phyloP scores from a whole-genome alignment of 495 filamentous ascomycete genomes.

The Elaphomyces granulatus region DNA sequence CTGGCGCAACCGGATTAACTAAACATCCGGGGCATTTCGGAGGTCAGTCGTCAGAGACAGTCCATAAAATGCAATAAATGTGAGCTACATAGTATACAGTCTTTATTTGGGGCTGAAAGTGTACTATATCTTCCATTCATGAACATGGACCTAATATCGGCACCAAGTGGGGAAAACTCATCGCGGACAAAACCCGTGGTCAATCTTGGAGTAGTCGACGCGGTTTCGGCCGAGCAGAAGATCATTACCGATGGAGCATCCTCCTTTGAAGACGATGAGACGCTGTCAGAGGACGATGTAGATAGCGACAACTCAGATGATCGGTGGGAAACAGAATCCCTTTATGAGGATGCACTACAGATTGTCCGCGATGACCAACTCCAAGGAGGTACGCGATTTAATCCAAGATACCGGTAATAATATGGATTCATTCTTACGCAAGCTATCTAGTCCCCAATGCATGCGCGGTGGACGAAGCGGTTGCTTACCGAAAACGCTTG shows the following conservation, averaged over 20 bases:
- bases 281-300: slow-evolving; percentile 35
- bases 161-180: background rate
- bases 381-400: slow-evolving; percentile 39
- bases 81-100: background rate
- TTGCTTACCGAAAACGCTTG: slow-evolving; percentile 50
- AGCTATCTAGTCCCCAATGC: slow-evolving; percentile 39
- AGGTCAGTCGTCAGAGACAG: no score
- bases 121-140: background rate
- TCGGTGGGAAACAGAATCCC: slow-evolving; percentile 51
- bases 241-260: background rate
- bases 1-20: no score
- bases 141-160: background rate
- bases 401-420: background rate
- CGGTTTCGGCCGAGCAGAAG: slow-evolving; percentile 13
- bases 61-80: background rate
- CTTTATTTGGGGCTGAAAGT: background rate
- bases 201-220: slow-evolving; percentile 31
- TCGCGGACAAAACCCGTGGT: slow-evolving; percentile 30
- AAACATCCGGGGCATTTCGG: no score
- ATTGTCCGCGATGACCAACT: slow-evolving; percentile 47
- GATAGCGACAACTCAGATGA: slow-evolving; percentile 48
- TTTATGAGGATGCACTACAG: slow-evolving; percentile 55
- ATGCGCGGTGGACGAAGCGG: slow-evolving; percentile 62
- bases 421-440: slow-evolving; percentile 18
- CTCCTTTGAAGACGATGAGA: slow-evolving; percentile 6